These are phyloP conservation scores for Tolypocladium inflatum DNA, from an alignment of 2,329 filamentous ascomycete species.

Conservation along the genomic window DNA sequence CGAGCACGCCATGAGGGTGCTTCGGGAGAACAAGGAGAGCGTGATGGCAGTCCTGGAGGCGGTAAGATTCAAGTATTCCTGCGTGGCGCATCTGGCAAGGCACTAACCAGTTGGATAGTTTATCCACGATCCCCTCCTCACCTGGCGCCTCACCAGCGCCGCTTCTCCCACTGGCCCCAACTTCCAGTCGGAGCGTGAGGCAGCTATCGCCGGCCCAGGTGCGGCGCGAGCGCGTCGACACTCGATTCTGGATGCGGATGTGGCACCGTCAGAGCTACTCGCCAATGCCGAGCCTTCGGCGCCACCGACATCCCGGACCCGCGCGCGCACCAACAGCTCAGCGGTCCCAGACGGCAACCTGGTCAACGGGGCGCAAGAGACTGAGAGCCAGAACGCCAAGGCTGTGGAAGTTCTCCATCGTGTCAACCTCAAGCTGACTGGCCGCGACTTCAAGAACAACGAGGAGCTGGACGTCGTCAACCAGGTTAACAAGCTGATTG, in stretches of 20 bases:
- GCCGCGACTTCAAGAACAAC: slow-evolving; percentile 77
- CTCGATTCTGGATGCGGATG: slow-evolving; percentile 58
- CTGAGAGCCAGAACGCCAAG: slow-evolving; percentile 84
- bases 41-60: slow-evolving; percentile 97
- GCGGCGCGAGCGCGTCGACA: slow-evolving; percentile 50
- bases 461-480: slow-evolving; percentile 77
- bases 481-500: slow-evolving; percentile 91
- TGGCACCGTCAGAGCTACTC: slow-evolving; percentile 49
- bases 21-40: slow-evolving; percentile 95
- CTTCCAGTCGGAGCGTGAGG: slow-evolving; percentile 53
- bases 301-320: slow-evolving; percentile 37
- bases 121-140: slow-evolving; percentile 97
- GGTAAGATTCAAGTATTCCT: slow-evolving; percentile 46
- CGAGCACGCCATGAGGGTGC: slow-evolving; percentile 94
- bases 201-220: slow-evolving; percentile 37
- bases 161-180: slow-evolving; percentile 56
- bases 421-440: slow-evolving; percentile 92
- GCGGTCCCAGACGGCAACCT: slow-evolving; percentile 24
- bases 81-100: not conserved
- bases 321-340: slow-evolving; percentile 53
- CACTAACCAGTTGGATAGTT: slow-evolving; percentile 48
- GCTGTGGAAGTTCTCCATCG: slow-evolving; percentile 85
- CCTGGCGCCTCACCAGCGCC: slow-evolving; percentile 74
- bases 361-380: slow-evolving; percentile 33
- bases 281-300: slow-evolving; percentile 34